A percentile compares a stretch with the other conserved stretches of the same genome.
These are phyloP conservation scores for Rubus idaeus DNA, from an alignment of 306 rosid species.

Conservation along the genomic window DNA sequence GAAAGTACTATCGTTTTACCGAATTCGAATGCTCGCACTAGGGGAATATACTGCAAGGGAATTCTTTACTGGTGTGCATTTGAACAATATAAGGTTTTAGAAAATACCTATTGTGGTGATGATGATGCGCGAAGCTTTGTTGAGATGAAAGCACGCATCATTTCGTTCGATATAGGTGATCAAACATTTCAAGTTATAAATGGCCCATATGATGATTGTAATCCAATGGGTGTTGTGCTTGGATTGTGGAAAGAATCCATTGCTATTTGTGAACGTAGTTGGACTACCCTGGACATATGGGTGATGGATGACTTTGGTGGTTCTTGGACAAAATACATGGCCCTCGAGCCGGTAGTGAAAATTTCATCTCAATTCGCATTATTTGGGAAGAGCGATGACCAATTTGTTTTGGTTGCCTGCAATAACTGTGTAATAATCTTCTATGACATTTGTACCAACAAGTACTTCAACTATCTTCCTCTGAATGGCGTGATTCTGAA, in stretches of 20 bases:
- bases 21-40: neutral
- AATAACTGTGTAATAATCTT: neutral
- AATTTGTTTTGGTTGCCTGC: neutral
- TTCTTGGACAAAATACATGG: conserved; percentile 8
- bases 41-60: neutral
- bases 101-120: no score
- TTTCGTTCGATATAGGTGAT: conserved; percentile 8
- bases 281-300: neutral
- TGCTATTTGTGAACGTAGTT: neutral
- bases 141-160: no score
- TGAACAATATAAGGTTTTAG: neutral
- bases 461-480: neutral
- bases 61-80: conserved; percentile 7
- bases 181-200: neutral
- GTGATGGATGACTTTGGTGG: neutral
- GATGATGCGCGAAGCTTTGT: neutral
- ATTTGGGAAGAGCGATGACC: neutral
- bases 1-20: neutral
- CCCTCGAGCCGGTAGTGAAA: neutral
- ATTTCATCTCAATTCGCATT: neutral
- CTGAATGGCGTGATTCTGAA: neutral
- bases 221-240: neutral
- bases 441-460: neutral
- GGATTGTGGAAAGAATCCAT: neutral
- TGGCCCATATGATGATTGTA: neutral